Evolutionary conservation across 108 stramenopile species (phyloP), one percentile per base, ranked within the genome.

Genomic region (Pseudonitzschia pungens): DNA sequence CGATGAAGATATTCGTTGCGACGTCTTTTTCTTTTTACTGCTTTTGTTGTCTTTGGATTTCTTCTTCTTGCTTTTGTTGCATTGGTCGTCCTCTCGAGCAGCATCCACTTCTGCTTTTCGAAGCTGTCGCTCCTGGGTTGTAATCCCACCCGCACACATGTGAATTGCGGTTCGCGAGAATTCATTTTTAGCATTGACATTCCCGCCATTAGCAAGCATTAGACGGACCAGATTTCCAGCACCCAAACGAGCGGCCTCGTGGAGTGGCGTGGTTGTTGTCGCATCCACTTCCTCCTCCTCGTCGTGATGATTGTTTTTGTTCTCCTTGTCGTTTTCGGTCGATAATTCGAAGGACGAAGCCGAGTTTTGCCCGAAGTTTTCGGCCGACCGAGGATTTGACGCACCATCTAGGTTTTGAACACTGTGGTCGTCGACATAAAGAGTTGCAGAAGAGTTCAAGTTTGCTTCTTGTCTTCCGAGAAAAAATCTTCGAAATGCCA

Each of bases 191-290:
- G 36, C 36, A 63, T 83, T 78, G 18, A 71, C 69, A 64, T 83
- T 74, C 11, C 65, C 83, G 20, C 60, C 68, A 24, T 69, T 29
- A 1, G 52, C 70, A 28, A 86, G 43, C 28, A 86, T 67, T 3
- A 78, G 33, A 15, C 77, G 40, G 26, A 86, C 69, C 27, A 86
- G 55, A 40, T 63, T 26, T 36, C 55, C 64, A 22, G 32, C 16
- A 31, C 82, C 85, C 42, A 86, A 48, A 15, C 85, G 70, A n/a
- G 80, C 82, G 0, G 82, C 85, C 55, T 86, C 85, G 69, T 86
- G 85, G 0, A 86, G 62, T 15, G 82, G 85, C 1, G 85, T 86
- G 28, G 82, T 86, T 71, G 70, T 69, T 27, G 36, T 16, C 6
- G 58, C 0, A 60, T 78, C 40, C 26, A 57, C 60, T 10, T 58